Evolutionary conservation across 2,329 filamentous ascomycete species (phyloP).

Genomic region (Eutypella sp.): DNA sequence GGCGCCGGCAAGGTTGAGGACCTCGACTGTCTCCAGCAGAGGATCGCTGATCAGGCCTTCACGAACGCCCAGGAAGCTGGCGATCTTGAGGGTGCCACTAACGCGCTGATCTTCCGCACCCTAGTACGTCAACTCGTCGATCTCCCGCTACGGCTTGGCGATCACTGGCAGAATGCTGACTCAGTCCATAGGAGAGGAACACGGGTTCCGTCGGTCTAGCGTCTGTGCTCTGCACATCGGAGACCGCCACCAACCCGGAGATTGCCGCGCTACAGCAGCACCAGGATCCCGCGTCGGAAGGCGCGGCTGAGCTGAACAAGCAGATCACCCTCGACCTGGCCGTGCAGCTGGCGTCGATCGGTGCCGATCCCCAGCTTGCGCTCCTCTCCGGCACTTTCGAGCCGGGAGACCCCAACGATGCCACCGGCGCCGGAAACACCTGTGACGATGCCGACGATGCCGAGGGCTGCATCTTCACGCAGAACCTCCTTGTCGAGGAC

Average conservation of each 20-base stretch:
- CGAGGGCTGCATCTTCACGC: slow-evolving; percentile 51
- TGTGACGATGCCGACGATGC: slow-evolving; percentile 46
- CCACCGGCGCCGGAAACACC: slow-evolving; percentile 44
- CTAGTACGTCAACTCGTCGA: slow-evolving; percentile 48
- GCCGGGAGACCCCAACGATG: slow-evolving; percentile 43
- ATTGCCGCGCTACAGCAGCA: slow-evolving; percentile 60
- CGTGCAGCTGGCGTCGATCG: slow-evolving; percentile 53
- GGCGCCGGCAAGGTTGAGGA: slow-evolving; percentile 37
- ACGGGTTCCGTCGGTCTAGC: slow-evolving; percentile 51
- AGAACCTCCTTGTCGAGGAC: slow-evolving; percentile 50
- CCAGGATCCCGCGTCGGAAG: slow-evolving; percentile 60
- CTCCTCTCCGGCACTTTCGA: slow-evolving; percentile 59
- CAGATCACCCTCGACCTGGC: slow-evolving; percentile 55
- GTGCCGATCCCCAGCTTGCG: slow-evolving; percentile 57
- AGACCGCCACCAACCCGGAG: slow-evolving; percentile 58
- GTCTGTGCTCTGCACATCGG: slow-evolving; percentile 50
- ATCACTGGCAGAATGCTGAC: too few relatives aligned
- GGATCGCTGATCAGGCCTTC: slow-evolving; percentile 53
- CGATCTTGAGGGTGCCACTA: slow-evolving; percentile 50
- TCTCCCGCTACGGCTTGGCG: too few relatives aligned
- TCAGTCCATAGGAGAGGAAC: slow-evolving; percentile 46
- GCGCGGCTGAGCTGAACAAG: slow-evolving; percentile 55
- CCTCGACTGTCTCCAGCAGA: slow-evolving; percentile 41
- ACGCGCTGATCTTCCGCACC: slow-evolving; percentile 49
- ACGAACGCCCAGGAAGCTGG: slow-evolving; percentile 51